Evolutionary conservation across 177 flowering plant genomes (phyloP), one percentile per base, ranked within the genome.

Genomic region (Vitis hybrid): DNA sequence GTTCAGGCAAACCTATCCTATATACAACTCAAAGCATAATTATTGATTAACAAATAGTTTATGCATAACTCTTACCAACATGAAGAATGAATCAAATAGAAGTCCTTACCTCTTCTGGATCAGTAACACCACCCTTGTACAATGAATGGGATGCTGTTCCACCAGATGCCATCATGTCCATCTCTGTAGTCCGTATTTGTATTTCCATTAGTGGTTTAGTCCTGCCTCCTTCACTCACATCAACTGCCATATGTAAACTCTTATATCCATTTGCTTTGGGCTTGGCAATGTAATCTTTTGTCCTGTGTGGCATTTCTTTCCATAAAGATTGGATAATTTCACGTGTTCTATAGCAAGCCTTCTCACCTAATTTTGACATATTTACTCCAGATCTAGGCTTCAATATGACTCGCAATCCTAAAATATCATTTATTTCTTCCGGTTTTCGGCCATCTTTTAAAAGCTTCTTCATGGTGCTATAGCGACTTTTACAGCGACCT

Each of bases 261-360:
- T 75, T 78, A 71, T 94, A 92, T 6, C 99, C 99, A 84, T 95
- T 95, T 68, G 84, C 81, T 78, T 95, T 95, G n/a, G 99, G 99
- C 66, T 59, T 77, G 21, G 90, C 80, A 75, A 95, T 89, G 65
- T 92, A 92, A 72, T 92, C 97, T 81, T 91, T 91, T 9, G 90
- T 80, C 75, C 97, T 78, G 63, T 78, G 76, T 2, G 94, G 91
- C 48, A 92, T 80, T 75, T 91, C 97, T 72, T 82, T 89, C 98
- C 98, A 93, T 71, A 92, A 61, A 52, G 84, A 83, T 58, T 70
- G 85, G 69, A 92, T 74, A 50, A 94, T 76, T 76, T 91, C 86
- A 10, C 78, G 80, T 7, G 90, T 64, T 77, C 97, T 86, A 78
- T 87, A 92, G 80, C 99, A 92, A 17, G 94, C 97, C 67, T 75